Percentiles rank a stretch among this genome's conserved stretches.
phyloP scores from a whole-genome alignment of 2,329 filamentous ascomycete genomes.

The Dryadomyces quercivorus region DNA sequence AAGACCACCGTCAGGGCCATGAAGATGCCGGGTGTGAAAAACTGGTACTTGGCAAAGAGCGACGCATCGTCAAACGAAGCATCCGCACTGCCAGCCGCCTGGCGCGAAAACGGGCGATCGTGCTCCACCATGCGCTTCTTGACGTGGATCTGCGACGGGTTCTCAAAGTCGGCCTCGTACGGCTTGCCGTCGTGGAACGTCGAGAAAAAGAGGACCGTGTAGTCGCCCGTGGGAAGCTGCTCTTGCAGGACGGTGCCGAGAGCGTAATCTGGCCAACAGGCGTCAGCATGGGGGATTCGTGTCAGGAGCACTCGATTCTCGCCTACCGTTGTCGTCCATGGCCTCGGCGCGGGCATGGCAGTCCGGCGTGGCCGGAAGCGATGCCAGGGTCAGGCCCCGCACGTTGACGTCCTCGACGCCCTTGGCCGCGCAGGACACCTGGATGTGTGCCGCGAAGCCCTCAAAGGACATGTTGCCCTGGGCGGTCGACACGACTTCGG shows the following conservation, averaged over 20 bases:
- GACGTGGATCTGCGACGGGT: conserved; percentile 56
- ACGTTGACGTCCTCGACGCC: conserved; percentile 24
- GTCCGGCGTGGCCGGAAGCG: conserved; percentile 23
- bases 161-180: conserved; percentile 56
- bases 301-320: too few species aligned
- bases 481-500: conserved; percentile 36
- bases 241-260: conserved; percentile 35
- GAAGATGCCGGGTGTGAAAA: conserved; percentile 84
- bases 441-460: conserved; percentile 31
- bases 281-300: not conserved
- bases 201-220: conserved; percentile 67
- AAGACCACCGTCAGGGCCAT: conserved; percentile 66
- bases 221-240: conserved; percentile 30
- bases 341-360: conserved; percentile 32
- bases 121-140: conserved; percentile 41
- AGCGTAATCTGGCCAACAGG: conserved; percentile 29
- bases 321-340: conserved; percentile 35
- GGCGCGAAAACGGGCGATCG: conserved; percentile 15
- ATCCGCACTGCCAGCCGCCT: conserved; percentile 23
- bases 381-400: conserved; percentile 27
- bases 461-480: conserved; percentile 30
- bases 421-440: conserved; percentile 29
- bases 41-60: conserved; percentile 89
- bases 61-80: conserved; percentile 28
- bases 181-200: conserved; percentile 38